These are phyloP conservation scores for Sporormia fimetaria DNA, from an alignment of 495 filamentous ascomycete species.

Conservation along the genomic window DNA sequence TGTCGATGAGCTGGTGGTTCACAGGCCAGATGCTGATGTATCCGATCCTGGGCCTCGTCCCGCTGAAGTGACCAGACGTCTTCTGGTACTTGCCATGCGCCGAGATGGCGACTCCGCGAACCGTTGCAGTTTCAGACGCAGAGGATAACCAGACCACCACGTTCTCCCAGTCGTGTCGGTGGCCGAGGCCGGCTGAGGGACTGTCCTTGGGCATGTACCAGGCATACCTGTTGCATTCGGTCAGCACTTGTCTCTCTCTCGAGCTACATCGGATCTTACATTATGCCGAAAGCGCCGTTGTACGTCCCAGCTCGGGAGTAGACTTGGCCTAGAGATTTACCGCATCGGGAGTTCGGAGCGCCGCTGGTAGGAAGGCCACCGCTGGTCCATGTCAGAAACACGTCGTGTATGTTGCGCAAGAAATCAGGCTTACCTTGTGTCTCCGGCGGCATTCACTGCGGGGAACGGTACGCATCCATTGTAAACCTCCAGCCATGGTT, in stretches of 20 bases:
- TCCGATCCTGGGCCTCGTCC: slow-evolving; percentile 36
- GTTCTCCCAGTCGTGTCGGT: slow-evolving; percentile 45
- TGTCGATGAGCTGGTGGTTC: slow-evolving; percentile 39
- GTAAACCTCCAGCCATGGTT: slow-evolving; percentile 40
- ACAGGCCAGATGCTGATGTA: slow-evolving; percentile 42
- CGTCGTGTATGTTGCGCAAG: slow-evolving; percentile 1
- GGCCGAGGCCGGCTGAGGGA: slow-evolving; percentile 36
- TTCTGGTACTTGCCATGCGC: slow-evolving; percentile 44
- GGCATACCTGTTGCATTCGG: too few species aligned
- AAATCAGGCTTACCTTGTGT: slow-evolving; percentile 35
- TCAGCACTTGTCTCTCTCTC: too few species aligned
- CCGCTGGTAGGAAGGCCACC: slow-evolving; percentile 37
- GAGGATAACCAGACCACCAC: slow-evolving; percentile 40
- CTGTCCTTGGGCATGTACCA: slow-evolving; percentile 45
- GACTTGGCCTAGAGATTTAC: slow-evolving; percentile 39
- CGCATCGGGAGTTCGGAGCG: slow-evolving; percentile 34
- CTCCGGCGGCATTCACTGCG: slow-evolving; percentile 39
- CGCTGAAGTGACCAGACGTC: slow-evolving; percentile 14
- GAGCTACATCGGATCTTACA: too few species aligned
- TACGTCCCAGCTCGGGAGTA: slow-evolving; percentile 36
- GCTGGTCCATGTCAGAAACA: too few species aligned
- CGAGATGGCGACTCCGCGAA: slow-evolving; percentile 39
- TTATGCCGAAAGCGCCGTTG: slow-evolving; percentile 37
- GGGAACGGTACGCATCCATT: slow-evolving; percentile 48
- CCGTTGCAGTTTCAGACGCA: slow-evolving; percentile 28